Evolutionary conservation across 2,329 filamentous ascomycete genomes (phyloP), one percentile per base, ranked within the genome.

Genomic region (Didymella lethalis): DNA sequence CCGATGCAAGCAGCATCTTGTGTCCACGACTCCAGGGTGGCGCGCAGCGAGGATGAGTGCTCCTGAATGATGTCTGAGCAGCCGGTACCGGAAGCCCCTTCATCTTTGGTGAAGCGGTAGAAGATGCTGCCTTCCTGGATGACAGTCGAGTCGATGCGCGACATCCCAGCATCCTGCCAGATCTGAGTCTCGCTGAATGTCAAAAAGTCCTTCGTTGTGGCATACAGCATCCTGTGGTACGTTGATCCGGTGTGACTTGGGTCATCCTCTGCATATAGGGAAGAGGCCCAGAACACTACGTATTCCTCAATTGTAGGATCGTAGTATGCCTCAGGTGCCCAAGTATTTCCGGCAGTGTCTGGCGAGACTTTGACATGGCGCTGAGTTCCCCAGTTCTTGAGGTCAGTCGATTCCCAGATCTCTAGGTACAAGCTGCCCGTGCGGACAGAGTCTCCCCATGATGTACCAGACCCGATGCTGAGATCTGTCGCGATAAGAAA

Each of bases 21-120:
- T 0, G 74, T 79, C 83, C 84, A 85, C 0, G 74, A 75, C 0
- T 73, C 65, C 0, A 83, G 67, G 0, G 73, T 75, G 0, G 78
- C 78, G 3, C 78, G 77, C 3, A 85, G 68, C 1, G 71, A 74
- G 1, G 70, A 55, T 0, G 82, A 83, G 31, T 77, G 78, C 62
- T 85, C 83, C 58, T 85, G 79, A 20, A 86, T 85, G 25, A 85
- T 85, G 43, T 86, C 84, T 2, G 73, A 75, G 64, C 84, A 86
- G 1, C 83, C 83, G 0, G 82, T 84, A 1, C 71, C 75, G 4
- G 71, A 76, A 2, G 77, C 81, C 0, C 82, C 82, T 54, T 85
- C 83, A 41, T 85, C 83, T 57, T 86, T 85, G 18, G 83, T 85
- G 65, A 85, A 86, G 10, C 84, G 82, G 64, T 84, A 83, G 66